phyloP scores from a whole-genome alignment of 495 filamentous ascomycete species.

The Aspergillus cristatus region DNA sequence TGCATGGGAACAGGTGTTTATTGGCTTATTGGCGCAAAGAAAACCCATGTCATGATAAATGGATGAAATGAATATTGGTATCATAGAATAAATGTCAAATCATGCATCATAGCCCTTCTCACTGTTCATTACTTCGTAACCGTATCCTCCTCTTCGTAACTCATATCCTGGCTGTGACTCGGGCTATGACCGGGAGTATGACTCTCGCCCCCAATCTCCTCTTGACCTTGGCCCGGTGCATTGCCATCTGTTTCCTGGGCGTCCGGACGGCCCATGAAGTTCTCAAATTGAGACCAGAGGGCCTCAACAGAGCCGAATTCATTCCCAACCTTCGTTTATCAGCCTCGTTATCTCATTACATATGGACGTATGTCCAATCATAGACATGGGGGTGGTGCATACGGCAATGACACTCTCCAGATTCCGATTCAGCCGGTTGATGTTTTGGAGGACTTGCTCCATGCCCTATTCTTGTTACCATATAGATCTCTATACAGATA shows the following conservation, averaged over 20 bases:
- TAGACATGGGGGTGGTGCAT: constrained; percentile 10
- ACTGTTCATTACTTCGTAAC: no score
- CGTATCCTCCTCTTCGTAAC: background rate
- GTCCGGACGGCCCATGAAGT: constrained; percentile 72
- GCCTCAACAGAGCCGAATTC: constrained; percentile 96
- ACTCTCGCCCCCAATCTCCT: constrained; percentile 17
- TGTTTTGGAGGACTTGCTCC: constrained; percentile 89
- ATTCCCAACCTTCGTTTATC: constrained; percentile 78
- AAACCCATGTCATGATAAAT: constrained; percentile 19
- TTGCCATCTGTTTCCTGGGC: no score
- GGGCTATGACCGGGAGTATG: constrained; percentile 14
- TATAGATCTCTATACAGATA: background rate
- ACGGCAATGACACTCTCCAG: constrained; percentile 89
- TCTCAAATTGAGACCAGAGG: constrained; percentile 94
- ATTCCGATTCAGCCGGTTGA: constrained; percentile 89
- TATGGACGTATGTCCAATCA: background rate
- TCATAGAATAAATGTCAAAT: constrained; percentile 6
- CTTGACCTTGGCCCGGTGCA: constrained; percentile 47
- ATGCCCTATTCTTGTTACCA: constrained; percentile 52
- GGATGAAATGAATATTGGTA: constrained; percentile 15
- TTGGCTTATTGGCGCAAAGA: constrained; percentile 25
- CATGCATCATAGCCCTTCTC: no score
- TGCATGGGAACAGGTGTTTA: constrained; percentile 37
- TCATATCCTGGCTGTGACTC: constrained; percentile 10
- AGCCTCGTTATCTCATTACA: background rate